phyloP scores from a whole-genome alignment of 495 filamentous ascomycete genomes.

The Penicillium verhagenii region DNA sequence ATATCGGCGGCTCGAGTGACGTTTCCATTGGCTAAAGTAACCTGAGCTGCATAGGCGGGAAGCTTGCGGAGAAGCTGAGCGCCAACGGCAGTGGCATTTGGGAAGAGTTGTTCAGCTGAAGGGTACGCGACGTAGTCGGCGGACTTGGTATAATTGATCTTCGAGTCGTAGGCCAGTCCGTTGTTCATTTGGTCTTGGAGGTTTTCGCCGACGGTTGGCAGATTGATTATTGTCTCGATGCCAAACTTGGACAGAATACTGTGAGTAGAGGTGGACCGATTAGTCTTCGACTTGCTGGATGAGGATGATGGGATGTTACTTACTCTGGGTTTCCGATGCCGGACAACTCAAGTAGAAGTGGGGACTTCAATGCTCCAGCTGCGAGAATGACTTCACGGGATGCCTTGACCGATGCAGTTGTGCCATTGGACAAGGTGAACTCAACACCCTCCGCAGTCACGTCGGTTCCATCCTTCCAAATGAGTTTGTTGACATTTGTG shows the following conservation, averaged over 20 bases:
- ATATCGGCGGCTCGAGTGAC: slow-evolving; percentile 16
- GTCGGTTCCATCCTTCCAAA: slow-evolving; percentile 17
- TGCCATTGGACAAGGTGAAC: slow-evolving; percentile 20
- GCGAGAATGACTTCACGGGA: slow-evolving; percentile 21
- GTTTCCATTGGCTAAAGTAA: slow-evolving; percentile 19
- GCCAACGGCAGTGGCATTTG: slow-evolving; percentile 16
- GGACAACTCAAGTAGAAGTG: slow-evolving; percentile 20
- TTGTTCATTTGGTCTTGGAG: slow-evolving; percentile 28
- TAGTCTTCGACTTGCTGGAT: neutral
- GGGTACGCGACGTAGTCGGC: slow-evolving; percentile 22
- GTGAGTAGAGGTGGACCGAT: neutral
- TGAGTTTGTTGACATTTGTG: slow-evolving; percentile 21
- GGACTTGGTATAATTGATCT: slow-evolving; percentile 7
- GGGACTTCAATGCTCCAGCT: slow-evolving; percentile 18
- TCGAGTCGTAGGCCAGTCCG: slow-evolving; percentile 15
- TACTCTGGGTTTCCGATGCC: slow-evolving; percentile 21
- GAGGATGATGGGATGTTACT: neutral
- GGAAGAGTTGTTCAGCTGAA: slow-evolving; percentile 16
- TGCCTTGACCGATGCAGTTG: slow-evolving; percentile 16
- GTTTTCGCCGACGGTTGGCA: slow-evolving; percentile 24
- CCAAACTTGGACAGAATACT: slow-evolving; percentile 20
- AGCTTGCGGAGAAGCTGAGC: slow-evolving; percentile 16
- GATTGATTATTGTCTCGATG: slow-evolving; percentile 18
- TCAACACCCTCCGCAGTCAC: slow-evolving; percentile 20
- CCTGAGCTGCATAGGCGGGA: slow-evolving; percentile 18